Evolutionary conservation across 2,329 filamentous ascomycete species (phyloP), one percentile per base, ranked within the genome.

Genomic region (Trichoderma harzianum): DNA sequence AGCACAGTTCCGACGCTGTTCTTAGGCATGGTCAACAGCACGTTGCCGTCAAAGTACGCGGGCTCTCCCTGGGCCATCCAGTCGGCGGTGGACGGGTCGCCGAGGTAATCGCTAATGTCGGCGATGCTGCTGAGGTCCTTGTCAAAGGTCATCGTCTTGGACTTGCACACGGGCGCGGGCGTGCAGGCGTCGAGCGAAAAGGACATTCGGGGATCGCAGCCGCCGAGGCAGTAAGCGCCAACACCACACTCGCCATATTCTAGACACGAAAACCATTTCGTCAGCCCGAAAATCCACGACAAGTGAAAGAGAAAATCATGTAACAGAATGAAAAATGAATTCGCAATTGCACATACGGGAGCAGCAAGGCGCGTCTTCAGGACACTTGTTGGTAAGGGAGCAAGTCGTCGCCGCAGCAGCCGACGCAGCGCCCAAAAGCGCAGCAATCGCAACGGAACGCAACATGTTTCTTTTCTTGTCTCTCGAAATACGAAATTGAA

Each of bases 181-280:
- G 93, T 90, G 82, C 96, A 99, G 2, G 95, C 91, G 76, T 97
- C 90, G 76, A 98, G 87, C 14, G 89, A 89, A 84, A 91, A 92
- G 62, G 95, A 98, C 83, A 91, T 91, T 79, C 90, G 88, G 36
- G 94, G 93, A 80, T 98, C 95, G 85, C 96, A 99, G 74, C 96
- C 96, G 77, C 96, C 96, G 24, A 99, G 89, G 79, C 96, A 99
- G 87, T 93, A 98, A 70, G 95, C 96, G 78, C 96, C 96, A 70
- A 94, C 90, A 84, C 95, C 96, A 79, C 96, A 98, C 82, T 95
- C 87, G 77, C 93, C 93, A 82, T 98, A 98, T 83, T 96, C 94
- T 97, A 78, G 65, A 76, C 18, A 30, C 39, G 8, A 21, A 30
- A 14, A 24, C 36, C 24, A 28, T 39, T 60, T 18, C 2, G 36